These are phyloP conservation scores for Micractinium sp. DNA, from an alignment of 139 green algal species.

Conservation along the genomic window DNA sequence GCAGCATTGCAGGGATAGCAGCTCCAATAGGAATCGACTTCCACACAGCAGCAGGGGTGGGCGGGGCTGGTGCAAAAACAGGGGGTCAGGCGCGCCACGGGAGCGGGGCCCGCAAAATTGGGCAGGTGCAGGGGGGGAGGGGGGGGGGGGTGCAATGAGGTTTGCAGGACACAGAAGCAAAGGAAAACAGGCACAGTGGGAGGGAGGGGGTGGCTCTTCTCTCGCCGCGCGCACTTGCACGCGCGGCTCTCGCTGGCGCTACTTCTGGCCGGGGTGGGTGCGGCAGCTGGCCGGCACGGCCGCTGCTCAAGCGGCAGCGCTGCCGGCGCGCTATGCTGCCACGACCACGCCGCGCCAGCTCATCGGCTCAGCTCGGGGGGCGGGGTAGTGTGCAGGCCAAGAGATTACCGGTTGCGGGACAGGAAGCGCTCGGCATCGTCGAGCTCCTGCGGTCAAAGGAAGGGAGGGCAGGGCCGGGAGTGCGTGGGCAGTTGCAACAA, in stretches of 20 bases:
- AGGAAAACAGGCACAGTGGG: neutral
- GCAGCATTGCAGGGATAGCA: too few relatives aligned
- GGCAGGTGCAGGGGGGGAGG: neutral
- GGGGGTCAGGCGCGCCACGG: too few relatives aligned
- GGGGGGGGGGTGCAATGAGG: neutral
- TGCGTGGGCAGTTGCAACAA: neutral
- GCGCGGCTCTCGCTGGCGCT: neutral
- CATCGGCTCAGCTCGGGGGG: too few relatives aligned
- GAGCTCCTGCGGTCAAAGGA: slow-evolving; percentile 57
- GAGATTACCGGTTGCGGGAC: slow-evolving; percentile 59
- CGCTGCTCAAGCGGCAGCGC: neutral
- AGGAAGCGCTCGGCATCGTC: slow-evolving; percentile 67
- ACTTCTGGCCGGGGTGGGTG: too few relatives aligned
- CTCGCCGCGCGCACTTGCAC: neutral
- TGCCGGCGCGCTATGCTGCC: neutral
- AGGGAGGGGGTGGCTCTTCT: neutral
- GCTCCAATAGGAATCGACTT: neutral
- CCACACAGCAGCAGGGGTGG: neutral
- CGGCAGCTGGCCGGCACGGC: neutral
- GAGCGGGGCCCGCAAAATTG: neutral
- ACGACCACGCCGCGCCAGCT: neutral
- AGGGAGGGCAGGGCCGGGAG: neutral
- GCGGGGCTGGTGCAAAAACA: neutral
- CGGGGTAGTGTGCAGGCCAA: too few relatives aligned
- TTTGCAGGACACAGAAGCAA: neutral